Conservation (phyloP, 2,329 filamentous ascomycete genomes). For the Madurella fahalii region DNA sequence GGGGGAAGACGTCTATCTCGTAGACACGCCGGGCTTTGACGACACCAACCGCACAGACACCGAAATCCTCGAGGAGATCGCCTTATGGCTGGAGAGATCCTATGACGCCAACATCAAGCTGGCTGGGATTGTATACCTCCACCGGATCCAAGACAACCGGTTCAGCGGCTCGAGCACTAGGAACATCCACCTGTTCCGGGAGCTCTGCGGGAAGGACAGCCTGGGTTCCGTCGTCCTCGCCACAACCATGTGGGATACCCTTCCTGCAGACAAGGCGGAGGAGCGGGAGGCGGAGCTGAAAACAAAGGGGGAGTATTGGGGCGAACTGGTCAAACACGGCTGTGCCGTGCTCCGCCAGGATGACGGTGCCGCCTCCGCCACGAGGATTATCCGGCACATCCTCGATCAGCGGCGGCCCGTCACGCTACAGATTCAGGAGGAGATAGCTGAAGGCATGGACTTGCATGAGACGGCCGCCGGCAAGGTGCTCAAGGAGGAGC, state of each 20-base stretch:
- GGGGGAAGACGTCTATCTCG: neutral
- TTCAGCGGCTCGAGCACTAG: constrained; percentile 31
- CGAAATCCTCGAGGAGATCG: constrained; percentile 42
- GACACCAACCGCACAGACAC: constrained; percentile 32
- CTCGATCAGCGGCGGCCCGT: neutral
- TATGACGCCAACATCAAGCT: neutral
- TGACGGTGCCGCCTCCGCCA: neutral
- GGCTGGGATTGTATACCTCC: neutral
- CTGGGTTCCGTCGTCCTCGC: constrained; percentile 8
- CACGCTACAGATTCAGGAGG: neutral
- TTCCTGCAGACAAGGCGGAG: neutral
- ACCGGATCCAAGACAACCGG: constrained; percentile 46
- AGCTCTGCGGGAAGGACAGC: constrained; percentile 6
- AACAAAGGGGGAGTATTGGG: neutral
- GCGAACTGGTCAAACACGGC: neutral
- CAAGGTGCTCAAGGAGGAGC: constrained; percentile 1
- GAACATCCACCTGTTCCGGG: constrained; percentile 10
- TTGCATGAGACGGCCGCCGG: constrained; percentile 8
- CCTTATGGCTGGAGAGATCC: constrained; percentile 26
- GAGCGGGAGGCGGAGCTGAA: neutral
- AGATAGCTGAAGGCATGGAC: neutral
- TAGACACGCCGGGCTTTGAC: neutral
- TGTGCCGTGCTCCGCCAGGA: neutral
- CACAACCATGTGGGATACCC: constrained; percentile 16
- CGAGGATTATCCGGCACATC: neutral